Evolutionary conservation across 805 yeast genomes (phyloP).

Genomic region (Metschnikowia lochheadii): DNA sequence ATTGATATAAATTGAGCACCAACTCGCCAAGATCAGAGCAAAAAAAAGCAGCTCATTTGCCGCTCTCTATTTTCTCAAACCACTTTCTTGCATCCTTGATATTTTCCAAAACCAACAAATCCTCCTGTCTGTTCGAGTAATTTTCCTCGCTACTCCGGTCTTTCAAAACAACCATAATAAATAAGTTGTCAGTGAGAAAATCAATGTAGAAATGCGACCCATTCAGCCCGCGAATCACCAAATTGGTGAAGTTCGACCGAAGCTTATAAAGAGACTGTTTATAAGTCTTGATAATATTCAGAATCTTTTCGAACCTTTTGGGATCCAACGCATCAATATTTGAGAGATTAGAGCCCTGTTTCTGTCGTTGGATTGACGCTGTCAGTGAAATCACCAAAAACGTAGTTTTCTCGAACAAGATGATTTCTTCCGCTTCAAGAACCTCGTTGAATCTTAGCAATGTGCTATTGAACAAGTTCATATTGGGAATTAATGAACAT

Average conservation of each 20-base stretch:
- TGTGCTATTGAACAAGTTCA: constrained; percentile 72
- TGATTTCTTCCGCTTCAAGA: constrained; percentile 83
- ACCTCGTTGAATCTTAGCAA: constrained; percentile 67
- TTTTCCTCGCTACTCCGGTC: constrained; percentile 28
- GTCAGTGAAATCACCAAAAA: constrained; percentile 74
- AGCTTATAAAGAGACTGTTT: constrained; percentile 88
- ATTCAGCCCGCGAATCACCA: constrained; percentile 61
- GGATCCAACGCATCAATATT: constrained; percentile 57
- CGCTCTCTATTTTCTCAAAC: constrained; percentile 44
- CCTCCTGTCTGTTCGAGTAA: constrained; percentile 34
- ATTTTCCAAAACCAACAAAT: constrained; percentile 50
- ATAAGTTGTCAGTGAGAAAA: constrained; percentile 56
- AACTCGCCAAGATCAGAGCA: too few species aligned
- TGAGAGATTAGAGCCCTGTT: constrained; percentile 7
- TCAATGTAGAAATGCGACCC: constrained; percentile 47
- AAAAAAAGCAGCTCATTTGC: constrained; percentile 3
- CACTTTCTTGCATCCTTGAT: constrained; percentile 53
- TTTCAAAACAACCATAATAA: constrained; percentile 55
- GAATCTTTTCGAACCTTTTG: constrained; percentile 88
- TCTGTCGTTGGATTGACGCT: constrained; percentile 33
- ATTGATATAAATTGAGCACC: too few species aligned
- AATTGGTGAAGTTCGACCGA: constrained; percentile 75
- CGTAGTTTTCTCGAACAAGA: constrained; percentile 89
- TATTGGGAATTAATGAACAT: constrained; percentile 91
- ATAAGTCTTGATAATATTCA: constrained; percentile 89